Evolutionary conservation across 148 eudicot species (phyloP), one percentile per base, ranked within the genome.

Genomic region (Fagopyrum tataricum): DNA sequence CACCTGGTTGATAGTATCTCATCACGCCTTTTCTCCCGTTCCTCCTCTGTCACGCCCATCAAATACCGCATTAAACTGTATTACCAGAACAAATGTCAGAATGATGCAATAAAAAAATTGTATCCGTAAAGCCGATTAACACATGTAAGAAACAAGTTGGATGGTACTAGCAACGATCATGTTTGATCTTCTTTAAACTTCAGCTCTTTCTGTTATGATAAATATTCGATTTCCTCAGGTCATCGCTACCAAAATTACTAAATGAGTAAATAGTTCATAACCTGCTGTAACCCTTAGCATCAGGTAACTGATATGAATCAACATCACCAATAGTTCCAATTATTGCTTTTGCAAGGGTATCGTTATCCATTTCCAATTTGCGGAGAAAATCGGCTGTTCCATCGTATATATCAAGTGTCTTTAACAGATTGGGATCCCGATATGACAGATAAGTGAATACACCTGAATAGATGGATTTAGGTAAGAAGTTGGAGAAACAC

Each of bases 231-330:
- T 17, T n/a, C 31, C 2, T 26, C 31, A 0, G 31, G 48, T 17
- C 13, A 41, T 56, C 64, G 6, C 37, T 17, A 18, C 21, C 47
- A 70, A 70, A 4, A 24, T n/a, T 20, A 72, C 70, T n/a, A 26
- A 71, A 53, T 62, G 14, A 31, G 43, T 73, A 76, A 31, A 56
- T 37, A 41, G 43, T 59, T 31, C 43, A 72, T 83, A 83, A 95
- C 99, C 99, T 92, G 70, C 94, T 92, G 77, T 92, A 95, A 80
- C 99, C 99, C 81, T 95, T 95, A 74, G 97, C 97, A 89, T 95
- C 99, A 72, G 99, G 99, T 78, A 95, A 82, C 78, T 95, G 97
- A 82, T 95, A 90, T 37, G 94, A 72, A 83, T 95, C 99, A 48
- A 95, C 88, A 81, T 92, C 94, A 52, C 99, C 94, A 81, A 95